Base-by-base conservation (phyloP, 106 monocot species). In the Hemerocallis citrina region DNA sequence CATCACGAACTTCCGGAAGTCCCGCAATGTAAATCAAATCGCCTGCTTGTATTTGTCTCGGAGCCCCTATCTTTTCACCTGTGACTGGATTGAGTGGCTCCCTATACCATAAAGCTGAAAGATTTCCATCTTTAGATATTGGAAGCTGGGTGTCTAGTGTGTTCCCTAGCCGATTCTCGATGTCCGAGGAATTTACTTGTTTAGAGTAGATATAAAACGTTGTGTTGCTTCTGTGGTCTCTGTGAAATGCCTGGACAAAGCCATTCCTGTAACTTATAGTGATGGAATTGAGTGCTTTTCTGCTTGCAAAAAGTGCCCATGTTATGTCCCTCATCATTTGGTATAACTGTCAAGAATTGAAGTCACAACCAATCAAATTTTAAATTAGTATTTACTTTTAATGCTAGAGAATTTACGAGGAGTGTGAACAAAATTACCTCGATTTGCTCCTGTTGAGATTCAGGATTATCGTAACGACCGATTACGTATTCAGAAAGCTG, bases 251-350 rank as follows among this genome's bases (percentile, higher is more conserved):
- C 60, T 81, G 81, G 62, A 77, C 72, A 65, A 66, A 81, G 10
- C 81, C 81, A 61, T 69, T 67, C 65, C 60, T 57, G 61, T 81
- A 73, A 36, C 73, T 81, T 60, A 81, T 65, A 5, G 81, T 77
- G 57, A 81, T 77, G 10, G 77, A 61, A 60, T 76, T 66, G 6
- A 80, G 75, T 62, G 80, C 57, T 59, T 37, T 80, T 69, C 70
- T 73, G 61, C 82, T 82, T 61, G 82, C 68, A 66, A 82, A 82
- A 45, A 82, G 72, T 31, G 77, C 82, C 77, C 77, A 82, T 50
- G 82, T 82, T 66, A 82, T 63, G 46, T 82, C 56, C 61, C 42
- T 77, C 82, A 82, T 82, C 33, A 56, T 69, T 51, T 73, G 65
- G 49, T 82, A 64, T 38, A 82, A 25, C 82, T 82, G 77, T 61